These are phyloP conservation scores for Penicillium angulare DNA, from an alignment of 495 filamentous ascomycete genomes.

Conservation along the genomic window DNA sequence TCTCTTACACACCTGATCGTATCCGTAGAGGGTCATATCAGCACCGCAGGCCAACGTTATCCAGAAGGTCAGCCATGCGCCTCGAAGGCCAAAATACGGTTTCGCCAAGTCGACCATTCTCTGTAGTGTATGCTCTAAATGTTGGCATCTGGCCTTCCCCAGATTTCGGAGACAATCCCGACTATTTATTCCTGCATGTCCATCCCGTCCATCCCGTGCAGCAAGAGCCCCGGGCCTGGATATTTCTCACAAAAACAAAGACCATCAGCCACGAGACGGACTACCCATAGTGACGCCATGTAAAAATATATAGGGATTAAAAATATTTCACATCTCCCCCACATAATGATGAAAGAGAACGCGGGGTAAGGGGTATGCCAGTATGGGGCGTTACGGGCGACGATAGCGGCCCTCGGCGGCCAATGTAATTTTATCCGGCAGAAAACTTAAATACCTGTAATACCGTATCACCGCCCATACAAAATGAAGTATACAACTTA, in stretches of 20 bases:
- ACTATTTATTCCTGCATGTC: not conserved
- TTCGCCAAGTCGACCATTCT: not conserved
- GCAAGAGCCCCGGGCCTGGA: not conserved
- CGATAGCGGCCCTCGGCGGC: too few species aligned
- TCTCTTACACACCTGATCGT: slow-evolving; percentile 10
- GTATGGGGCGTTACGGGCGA: too few species aligned
- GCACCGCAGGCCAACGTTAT: slow-evolving; percentile 16
- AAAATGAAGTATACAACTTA: too few species aligned
- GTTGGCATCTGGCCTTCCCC: not conserved
- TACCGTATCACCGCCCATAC: too few species aligned
- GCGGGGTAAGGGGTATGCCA: too few species aligned
- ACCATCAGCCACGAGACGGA: not conserved
- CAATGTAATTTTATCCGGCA: too few species aligned
- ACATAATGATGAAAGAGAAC: too few species aligned
- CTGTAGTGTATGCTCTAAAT: not conserved
- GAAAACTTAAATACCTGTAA: too few species aligned
- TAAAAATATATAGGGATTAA: too few species aligned
- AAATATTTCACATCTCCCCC: too few species aligned
- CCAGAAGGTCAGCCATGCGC: slow-evolving; percentile 23
- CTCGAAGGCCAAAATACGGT: slow-evolving; percentile 21
- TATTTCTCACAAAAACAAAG: not conserved
- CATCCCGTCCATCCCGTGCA: not conserved
- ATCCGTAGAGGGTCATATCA: slow-evolving; percentile 19
- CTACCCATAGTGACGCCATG: not conserved
- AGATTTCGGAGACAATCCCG: not conserved